Conservation (phyloP, 2,329 filamentous ascomycete genomes). For the Hypoxylon sp. region DNA sequence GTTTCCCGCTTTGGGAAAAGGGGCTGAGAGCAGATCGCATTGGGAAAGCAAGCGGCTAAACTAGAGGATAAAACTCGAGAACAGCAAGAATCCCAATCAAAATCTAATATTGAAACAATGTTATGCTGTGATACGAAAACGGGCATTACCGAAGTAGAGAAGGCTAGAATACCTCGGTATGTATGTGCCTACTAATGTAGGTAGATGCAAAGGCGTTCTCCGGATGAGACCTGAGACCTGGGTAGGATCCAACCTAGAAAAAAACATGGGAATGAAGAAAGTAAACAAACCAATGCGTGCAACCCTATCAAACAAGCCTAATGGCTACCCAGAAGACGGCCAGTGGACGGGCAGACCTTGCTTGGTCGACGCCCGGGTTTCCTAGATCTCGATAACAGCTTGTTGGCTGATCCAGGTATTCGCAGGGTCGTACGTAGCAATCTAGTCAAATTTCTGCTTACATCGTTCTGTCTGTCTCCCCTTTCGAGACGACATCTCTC, state of each 20-base stretch:
- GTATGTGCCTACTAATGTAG: too few relatives aligned
- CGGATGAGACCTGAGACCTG: constrained; percentile 20
- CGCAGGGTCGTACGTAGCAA: too few relatives aligned
- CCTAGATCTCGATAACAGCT: constrained; percentile 30
- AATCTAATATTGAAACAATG: constrained; percentile 16
- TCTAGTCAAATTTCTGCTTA: constrained; percentile 24
- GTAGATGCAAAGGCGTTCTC: constrained; percentile 15
- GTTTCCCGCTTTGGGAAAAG: constrained; percentile 27
- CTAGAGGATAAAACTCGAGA: constrained; percentile 32
- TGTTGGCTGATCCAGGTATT: constrained; percentile 17
- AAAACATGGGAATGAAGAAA: constrained; percentile 11
- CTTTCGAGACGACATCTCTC: constrained; percentile 4
- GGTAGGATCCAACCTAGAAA: constrained; percentile 23
- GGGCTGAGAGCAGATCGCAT: constrained; percentile 18
- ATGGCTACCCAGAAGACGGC: constrained; percentile 24
- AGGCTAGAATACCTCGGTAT: constrained; percentile 1
- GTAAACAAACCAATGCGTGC: constrained; percentile 35
- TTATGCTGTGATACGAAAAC: constrained; percentile 27
- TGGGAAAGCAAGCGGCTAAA: constrained; percentile 30
- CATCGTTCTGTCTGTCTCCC: too few relatives aligned
- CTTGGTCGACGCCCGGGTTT: constrained; percentile 4
- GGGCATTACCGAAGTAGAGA: constrained; percentile 24
- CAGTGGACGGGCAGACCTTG: constrained; percentile 13
- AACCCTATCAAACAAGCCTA: constrained; percentile 26
- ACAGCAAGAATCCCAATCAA: constrained; percentile 28